Evolutionary conservation across 2,329 filamentous ascomycete species (phyloP), one percentile per base, ranked within the genome.

Genomic region (Stemphylium vesicarium): DNA sequence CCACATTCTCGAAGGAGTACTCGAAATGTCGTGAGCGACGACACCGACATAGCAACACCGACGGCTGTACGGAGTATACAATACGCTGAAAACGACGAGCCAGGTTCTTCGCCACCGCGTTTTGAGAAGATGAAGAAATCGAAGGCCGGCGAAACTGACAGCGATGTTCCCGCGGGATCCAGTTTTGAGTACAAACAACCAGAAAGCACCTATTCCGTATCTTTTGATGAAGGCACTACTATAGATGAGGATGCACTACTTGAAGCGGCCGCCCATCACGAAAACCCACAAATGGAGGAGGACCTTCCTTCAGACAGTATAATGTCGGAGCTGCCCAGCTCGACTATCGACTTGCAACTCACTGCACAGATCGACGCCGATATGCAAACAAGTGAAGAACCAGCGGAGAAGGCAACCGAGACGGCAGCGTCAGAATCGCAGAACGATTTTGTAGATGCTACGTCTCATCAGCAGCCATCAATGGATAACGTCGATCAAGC

Each of bases 301-400:
- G 47, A 60, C 2, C 35, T 44, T 2, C 24, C 36, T 20, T 55
- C 40, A 9, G 64, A 64, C 39, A 55, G 50, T 0, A 36, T 58
- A 31, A 65, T 64, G 43, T 62, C 69, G 13, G 66, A 73, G 13
- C 12, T 66, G 13, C 64, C 68, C 11, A 75, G 72, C 42, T 70
- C 70, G 4, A 68, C 64, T 3, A 60, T 74, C 13, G 72, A 75
- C 13, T 33, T 72, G 13, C 63, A 75, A 40, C 61, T 76, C 16
- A 73, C 62, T 32, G 72, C 72, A 4, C 73, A 76, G 35, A 61
- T 76, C 15, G 64, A 74, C 51, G 69, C 71, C 6, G 73, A 75
- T 9, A 68, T 75, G 43, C 61, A 70, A 22, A 61, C 60, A n/a
- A 62, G 65, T 4, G 43, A 54, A 11, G 47, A 59, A 2, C 46